Evolutionary conservation across 495 filamentous ascomycete species (phyloP).

Genomic region (Penicillium salamii): DNA sequence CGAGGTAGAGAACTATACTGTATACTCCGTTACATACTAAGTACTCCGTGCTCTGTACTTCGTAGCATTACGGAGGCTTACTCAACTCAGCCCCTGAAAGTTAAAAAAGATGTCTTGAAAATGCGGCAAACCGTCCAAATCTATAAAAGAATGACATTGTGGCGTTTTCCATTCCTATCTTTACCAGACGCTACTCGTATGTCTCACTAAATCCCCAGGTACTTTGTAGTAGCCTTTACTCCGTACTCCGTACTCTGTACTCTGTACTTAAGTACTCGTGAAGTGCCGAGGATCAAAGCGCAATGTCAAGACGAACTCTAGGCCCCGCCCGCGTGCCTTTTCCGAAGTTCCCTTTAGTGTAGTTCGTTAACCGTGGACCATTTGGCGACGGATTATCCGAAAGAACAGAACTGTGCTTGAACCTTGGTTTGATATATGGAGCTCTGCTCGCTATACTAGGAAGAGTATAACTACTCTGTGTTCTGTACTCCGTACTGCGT

Average conservation of each 20-base stretch:
- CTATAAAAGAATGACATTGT: constrained; percentile 4
- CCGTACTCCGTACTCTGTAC: too few relatives aligned
- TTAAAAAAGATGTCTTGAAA: not conserved
- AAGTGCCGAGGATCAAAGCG: not conserved
- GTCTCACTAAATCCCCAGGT: too few relatives aligned
- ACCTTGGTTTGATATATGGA: not conserved
- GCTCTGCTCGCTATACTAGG: not conserved
- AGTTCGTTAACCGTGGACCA: not conserved
- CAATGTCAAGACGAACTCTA: not conserved
- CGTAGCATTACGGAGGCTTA: too few relatives aligned
- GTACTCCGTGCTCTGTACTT: too few relatives aligned
- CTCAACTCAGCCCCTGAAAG: not conserved
- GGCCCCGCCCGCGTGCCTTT: not conserved
- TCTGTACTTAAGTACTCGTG: too few relatives aligned
- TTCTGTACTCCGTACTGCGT: too few relatives aligned
- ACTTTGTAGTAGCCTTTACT: too few relatives aligned
- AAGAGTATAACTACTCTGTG: not conserved
- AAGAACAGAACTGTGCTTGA: not conserved
- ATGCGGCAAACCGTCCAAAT: not conserved
- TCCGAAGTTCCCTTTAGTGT: not conserved
- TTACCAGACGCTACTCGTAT: not conserved
- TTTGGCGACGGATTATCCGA: not conserved
- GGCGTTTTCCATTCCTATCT: not conserved
- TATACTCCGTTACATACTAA: too few relatives aligned
- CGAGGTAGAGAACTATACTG: too few relatives aligned